Percentiles rank a stretch among this genome's conserved stretches.
Conservation (phyloP, 1,284 basidiomycete species). For the Ceratobasidium sp. region DNA sequence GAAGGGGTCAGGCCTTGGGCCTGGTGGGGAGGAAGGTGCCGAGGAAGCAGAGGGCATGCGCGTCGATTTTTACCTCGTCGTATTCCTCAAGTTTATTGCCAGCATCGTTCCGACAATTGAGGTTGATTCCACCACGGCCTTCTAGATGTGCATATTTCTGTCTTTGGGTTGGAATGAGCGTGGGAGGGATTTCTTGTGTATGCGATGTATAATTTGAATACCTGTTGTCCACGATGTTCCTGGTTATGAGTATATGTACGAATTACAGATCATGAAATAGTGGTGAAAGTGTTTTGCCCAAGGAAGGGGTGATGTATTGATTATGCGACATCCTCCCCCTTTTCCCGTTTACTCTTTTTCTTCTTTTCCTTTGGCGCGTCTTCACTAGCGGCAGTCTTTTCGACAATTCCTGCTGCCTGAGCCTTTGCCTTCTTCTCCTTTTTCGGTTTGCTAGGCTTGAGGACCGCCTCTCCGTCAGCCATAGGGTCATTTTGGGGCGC, state of each 20-base stretch:
- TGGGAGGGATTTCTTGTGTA: conserved; percentile 34
- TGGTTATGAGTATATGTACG: conserved; percentile 36
- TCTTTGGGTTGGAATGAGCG: conserved; percentile 26
- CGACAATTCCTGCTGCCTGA: neutral
- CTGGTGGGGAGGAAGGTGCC: conserved; percentile 58
- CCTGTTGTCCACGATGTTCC: conserved; percentile 33
- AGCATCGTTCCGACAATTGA: conserved; percentile 95
- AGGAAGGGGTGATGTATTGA: neutral
- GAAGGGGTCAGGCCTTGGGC: conserved; percentile 41
- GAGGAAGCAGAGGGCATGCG: conserved; percentile 85
- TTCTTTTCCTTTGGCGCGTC: conserved; percentile 29
- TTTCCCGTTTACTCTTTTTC: conserved; percentile 42
- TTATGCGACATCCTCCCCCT: neutral
- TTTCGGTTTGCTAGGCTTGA: conserved; percentile 27
- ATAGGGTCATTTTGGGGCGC: neutral
- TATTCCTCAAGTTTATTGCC: conserved; percentile 97
- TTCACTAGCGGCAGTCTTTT: neutral
- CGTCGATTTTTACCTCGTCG: conserved; percentile 94
- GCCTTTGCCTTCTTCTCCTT: conserved; percentile 45
- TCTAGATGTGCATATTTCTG: conserved; percentile 54
- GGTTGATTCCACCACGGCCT: conserved; percentile 86
- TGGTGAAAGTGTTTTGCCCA: neutral
- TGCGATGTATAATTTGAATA: conserved; percentile 42
- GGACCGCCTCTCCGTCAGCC: conserved; percentile 36
- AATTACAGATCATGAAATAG: conserved; percentile 40